Percentiles rank a stretch among this genome's conserved stretches.
phyloP scores from a whole-genome alignment of 805 yeast species.

The Saccharomycopsis malanga region DNA sequence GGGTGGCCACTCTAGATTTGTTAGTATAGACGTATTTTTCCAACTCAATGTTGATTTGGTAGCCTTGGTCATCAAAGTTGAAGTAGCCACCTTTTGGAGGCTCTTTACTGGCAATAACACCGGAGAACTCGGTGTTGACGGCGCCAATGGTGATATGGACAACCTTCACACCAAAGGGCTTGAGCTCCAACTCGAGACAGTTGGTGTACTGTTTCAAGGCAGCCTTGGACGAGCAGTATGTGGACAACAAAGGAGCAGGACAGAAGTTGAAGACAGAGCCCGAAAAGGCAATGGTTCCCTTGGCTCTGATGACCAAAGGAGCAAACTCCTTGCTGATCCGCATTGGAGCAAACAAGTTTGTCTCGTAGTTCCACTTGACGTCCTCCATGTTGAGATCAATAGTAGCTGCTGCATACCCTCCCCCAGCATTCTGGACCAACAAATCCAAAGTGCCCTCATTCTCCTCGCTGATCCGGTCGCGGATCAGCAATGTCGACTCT shows the following conservation, averaged over 20 bases:
- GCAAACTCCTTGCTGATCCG: constrained; percentile 31
- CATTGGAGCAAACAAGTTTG: constrained; percentile 36
- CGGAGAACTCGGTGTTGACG: constrained; percentile 29
- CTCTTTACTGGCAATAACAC: constrained; percentile 16
- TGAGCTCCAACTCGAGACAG: constrained; percentile 31
- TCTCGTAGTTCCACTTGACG: constrained; percentile 25
- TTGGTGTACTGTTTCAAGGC: constrained; percentile 35
- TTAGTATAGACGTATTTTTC: constrained; percentile 9
- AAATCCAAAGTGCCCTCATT: constrained; percentile 31
- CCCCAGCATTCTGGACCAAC: constrained; percentile 39
- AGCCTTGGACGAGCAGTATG: constrained; percentile 34
- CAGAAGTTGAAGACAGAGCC: constrained; percentile 30
- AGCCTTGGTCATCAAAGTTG: constrained; percentile 21
- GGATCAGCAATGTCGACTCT: constrained; percentile 23
- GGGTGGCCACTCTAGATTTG: constrained; percentile 23
- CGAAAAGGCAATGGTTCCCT: constrained; percentile 35
- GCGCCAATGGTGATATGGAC: constrained; percentile 36
- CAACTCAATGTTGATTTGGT: constrained; percentile 16
- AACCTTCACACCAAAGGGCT: constrained; percentile 34
- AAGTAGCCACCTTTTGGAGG: constrained; percentile 33
- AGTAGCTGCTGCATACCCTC: constrained; percentile 25
- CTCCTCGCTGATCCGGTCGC: constrained; percentile 24
- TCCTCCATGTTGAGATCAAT: constrained; percentile 29
- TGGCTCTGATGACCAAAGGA: constrained; percentile 28
- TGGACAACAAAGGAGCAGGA: constrained; percentile 31